Evolutionary conservation across 2,329 filamentous ascomycete species (phyloP).

Genomic region (Apiospora aurea): DNA sequence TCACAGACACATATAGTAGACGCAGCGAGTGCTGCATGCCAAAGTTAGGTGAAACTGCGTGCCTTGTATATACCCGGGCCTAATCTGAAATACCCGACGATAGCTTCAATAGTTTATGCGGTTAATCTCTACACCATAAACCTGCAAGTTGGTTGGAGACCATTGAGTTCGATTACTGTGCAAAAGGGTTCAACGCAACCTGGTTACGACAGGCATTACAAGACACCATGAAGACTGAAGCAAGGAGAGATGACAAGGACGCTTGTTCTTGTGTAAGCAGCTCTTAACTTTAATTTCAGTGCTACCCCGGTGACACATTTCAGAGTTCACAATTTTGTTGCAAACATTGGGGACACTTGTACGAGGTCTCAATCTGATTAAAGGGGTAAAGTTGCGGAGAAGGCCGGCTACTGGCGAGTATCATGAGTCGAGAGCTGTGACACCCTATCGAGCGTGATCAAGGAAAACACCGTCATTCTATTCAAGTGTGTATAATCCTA

Average conservation of each 20-base stretch:
- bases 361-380: neutral
- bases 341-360: neutral
- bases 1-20: neutral
- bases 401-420: neutral
- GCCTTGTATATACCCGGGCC: neutral
- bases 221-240: too few species aligned
- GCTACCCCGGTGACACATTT: neutral
- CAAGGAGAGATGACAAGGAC: too few species aligned
- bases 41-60: neutral
- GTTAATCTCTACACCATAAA: neutral
- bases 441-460: neutral
- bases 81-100: neutral
- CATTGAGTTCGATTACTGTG: slow-evolving; percentile 6
- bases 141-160: neutral
- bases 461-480: neutral
- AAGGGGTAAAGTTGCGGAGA: neutral
- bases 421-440: neutral
- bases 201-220: neutral
- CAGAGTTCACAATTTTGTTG: neutral
- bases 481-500: neutral
- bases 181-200: neutral
- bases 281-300: neutral
- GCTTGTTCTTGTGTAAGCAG: neutral
- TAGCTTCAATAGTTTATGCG: neutral
- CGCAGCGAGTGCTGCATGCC: neutral